Conservation (phyloP, 768 basidiomycete genomes). For the Baorangia bicolor region DNA sequence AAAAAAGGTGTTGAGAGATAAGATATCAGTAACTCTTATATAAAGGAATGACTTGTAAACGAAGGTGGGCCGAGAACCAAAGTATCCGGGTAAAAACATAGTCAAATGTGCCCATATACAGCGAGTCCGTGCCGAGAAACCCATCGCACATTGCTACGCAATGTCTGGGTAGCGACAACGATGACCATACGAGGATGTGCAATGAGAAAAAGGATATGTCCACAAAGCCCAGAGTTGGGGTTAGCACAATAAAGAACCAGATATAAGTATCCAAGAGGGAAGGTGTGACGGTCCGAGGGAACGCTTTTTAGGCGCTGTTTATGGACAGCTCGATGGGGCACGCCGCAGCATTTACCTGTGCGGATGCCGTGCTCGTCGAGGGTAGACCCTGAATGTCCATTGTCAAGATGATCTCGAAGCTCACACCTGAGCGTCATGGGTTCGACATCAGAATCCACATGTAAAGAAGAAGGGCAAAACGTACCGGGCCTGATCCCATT, state of each 20-base stretch:
- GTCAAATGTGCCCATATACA: neutral
- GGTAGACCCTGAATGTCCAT: conserved; percentile 72
- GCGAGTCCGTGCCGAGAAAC: conserved; percentile 5
- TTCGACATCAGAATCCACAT: neutral
- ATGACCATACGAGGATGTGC: neutral
- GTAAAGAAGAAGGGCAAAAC: conserved; percentile 28
- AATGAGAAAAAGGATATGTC: conserved; percentile 3
- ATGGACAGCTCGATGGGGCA: conserved; percentile 70
- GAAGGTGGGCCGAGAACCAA: neutral
- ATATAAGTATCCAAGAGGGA: conserved; percentile 13
- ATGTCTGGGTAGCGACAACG: neutral
- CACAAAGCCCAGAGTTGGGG: conserved; percentile 5
- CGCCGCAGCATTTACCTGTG: conserved; percentile 55
- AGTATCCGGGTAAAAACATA: neutral
- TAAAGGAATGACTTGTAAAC: conserved; percentile 11
- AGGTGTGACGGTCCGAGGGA: neutral
- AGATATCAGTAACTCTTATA: conserved; percentile 4
- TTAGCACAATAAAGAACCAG: conserved; percentile 4
- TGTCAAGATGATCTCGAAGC: conserved; percentile 62
- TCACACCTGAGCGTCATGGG: conserved; percentile 38
- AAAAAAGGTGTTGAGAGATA: neutral
- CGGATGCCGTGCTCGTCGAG: conserved; percentile 49
- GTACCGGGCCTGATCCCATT: conserved; percentile 59
- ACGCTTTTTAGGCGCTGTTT: conserved; percentile 43
- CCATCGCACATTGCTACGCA: neutral